A percentile compares a stretch with the other conserved stretches of the same genome.
These are phyloP conservation scores for Yamadazyma sp. DNA, from an alignment of 805 yeast species.

Conservation along the genomic window DNA sequence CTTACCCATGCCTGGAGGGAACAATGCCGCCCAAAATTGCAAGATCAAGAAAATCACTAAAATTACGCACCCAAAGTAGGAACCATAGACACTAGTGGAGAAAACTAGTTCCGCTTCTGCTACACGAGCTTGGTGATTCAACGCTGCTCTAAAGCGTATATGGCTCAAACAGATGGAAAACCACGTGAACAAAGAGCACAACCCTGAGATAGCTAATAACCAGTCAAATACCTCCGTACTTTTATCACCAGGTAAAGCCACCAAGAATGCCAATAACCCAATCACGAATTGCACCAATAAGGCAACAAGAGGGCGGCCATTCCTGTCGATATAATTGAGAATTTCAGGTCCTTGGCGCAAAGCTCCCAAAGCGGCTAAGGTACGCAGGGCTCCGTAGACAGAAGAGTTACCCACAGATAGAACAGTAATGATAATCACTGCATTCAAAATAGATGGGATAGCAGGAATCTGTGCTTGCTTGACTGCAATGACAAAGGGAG, in stretches of 20 bases:
- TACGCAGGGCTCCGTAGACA: conserved; percentile 35
- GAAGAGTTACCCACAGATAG: conserved; percentile 37
- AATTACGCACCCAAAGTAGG: conserved; percentile 32
- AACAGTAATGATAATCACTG: conserved; percentile 32
- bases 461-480: conserved; percentile 29
- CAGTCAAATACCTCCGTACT: conserved; percentile 35
- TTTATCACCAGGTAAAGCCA: conserved; percentile 26
- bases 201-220: conserved; percentile 31
- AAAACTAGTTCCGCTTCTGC: conserved; percentile 33
- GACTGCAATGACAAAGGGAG: conserved; percentile 42
- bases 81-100: conserved; percentile 27
- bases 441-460: conserved; percentile 34
- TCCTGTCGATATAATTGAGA: conserved; percentile 28
- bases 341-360: conserved; percentile 30
- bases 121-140: conserved; percentile 22
- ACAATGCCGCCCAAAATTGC: conserved; percentile 41
- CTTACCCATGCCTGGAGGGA: conserved; percentile 32
- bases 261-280: conserved; percentile 30
- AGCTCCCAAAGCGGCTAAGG: conserved; percentile 32
- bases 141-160: conserved; percentile 29
- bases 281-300: conserved; percentile 24
- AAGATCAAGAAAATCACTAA: conserved; percentile 28
- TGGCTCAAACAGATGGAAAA: conserved; percentile 32
- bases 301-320: conserved; percentile 32
- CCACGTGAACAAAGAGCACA: conserved; percentile 31